A percentile compares a stretch with the other conserved stretches of the same genome.
Evolutionary conservation across 495 filamentous ascomycete species (phyloP).

Genomic region (Aspergillus egyptiacus): DNA sequence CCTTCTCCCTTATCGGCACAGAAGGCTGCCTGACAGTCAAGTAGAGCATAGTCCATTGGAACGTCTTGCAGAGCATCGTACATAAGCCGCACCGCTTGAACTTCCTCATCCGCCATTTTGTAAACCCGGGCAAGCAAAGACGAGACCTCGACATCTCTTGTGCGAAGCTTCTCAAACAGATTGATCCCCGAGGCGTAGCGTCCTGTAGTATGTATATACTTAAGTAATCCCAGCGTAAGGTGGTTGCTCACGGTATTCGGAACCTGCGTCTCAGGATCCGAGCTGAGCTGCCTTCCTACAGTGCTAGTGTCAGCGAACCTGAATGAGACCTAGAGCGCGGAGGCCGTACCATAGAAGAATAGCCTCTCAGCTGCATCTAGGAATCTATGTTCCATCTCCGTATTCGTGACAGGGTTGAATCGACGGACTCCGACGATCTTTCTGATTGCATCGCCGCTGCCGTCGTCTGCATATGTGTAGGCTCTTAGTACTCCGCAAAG

Average conservation of each 20-base stretch:
- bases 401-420: conserved; percentile 96
- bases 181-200: conserved; percentile 95
- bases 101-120: conserved; percentile 91
- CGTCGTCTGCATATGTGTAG: conserved; percentile 94
- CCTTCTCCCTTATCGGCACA: conserved; percentile 78
- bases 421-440: conserved; percentile 90
- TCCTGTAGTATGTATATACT: conserved; percentile 94
- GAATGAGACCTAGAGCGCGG: background rate
- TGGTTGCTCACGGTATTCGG: conserved; percentile 97
- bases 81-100: conserved; percentile 82
- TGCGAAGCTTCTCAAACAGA: conserved; percentile 91
- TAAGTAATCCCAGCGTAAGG: conserved; percentile 82
- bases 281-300: conserved; percentile 87
- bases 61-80: conserved; percentile 83
- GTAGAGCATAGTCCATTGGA: conserved; percentile 92
- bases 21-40: conserved; percentile 92
- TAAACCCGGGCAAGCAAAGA: conserved; percentile 85
- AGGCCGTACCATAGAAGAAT: conserved; percentile 76
- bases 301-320: conserved; percentile 23
- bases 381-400: conserved; percentile 94
- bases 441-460: conserved; percentile 81
- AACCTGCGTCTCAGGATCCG: conserved; percentile 94
- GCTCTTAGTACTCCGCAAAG: conserved; percentile 88
- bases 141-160: conserved; percentile 85
- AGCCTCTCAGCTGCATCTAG: conserved; percentile 89